phyloP scores from a whole-genome alignment of 2,329 filamentous ascomycete genomes.

The Pyrenophora tritici-repentis region DNA sequence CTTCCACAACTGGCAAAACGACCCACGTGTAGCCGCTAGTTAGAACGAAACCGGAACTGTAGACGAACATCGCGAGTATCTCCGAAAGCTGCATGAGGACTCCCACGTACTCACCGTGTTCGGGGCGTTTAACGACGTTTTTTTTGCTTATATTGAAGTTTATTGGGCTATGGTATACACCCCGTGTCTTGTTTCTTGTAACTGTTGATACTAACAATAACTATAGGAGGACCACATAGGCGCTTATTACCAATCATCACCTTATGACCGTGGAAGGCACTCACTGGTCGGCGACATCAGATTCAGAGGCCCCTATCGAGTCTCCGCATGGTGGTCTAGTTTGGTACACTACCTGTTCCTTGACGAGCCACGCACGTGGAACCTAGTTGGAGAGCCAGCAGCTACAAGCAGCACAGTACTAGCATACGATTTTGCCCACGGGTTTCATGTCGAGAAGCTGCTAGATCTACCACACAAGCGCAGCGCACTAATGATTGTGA shows the following conservation, averaged over 20 bases:
- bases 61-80: slow-evolving; percentile 74
- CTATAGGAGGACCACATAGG: slow-evolving; percentile 63
- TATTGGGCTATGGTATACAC: slow-evolving; percentile 78
- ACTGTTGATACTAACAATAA: slow-evolving; percentile 19
- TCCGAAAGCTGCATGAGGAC: slow-evolving; percentile 70
- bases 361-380: slow-evolving; percentile 61
- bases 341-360: slow-evolving; percentile 65
- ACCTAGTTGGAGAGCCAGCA: slow-evolving; percentile 71
- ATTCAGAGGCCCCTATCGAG: slow-evolving; percentile 61
- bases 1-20: slow-evolving; percentile 83
- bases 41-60: slow-evolving; percentile 81
- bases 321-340: slow-evolving; percentile 63
- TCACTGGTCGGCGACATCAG: slow-evolving; percentile 62
- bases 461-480: slow-evolving; percentile 75
- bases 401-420: slow-evolving; percentile 71
- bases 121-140: slow-evolving; percentile 70
- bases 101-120: slow-evolving; percentile 73
- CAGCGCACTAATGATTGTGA: slow-evolving; percentile 68
- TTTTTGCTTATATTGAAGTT: slow-evolving; percentile 79
- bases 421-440: slow-evolving; percentile 75
- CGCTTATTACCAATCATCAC: slow-evolving; percentile 60
- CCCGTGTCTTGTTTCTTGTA: slow-evolving; percentile 16
- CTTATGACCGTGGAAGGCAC: slow-evolving; percentile 65
- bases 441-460: slow-evolving; percentile 73
- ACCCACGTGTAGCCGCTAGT: slow-evolving; percentile 76